phyloP scores from a whole-genome alignment of 179 eudicot species.

The Spinacia oleracea region DNA sequence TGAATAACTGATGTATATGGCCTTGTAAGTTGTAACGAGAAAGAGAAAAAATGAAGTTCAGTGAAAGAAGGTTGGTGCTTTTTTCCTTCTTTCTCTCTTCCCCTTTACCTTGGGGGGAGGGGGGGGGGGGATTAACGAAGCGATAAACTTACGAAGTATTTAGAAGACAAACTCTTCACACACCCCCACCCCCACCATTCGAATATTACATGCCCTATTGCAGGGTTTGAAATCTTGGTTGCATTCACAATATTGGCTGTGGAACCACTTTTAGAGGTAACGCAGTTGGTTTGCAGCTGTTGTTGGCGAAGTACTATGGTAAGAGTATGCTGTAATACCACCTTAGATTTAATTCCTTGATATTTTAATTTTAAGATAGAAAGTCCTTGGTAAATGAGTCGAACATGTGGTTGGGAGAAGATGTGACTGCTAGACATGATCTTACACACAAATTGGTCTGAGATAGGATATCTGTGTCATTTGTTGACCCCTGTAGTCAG shows the following conservation, averaged over 20 bases:
- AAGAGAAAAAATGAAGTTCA: not conserved
- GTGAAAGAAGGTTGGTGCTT: not conserved
- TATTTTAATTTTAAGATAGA: not conserved
- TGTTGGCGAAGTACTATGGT: not conserved
- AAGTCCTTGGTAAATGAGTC: not conserved
- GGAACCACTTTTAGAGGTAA: not conserved
- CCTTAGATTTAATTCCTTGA: not conserved
- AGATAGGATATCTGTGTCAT: not conserved
- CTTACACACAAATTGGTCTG: not conserved
- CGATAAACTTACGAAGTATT: not conserved
- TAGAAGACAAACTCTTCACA: too few relatives aligned
- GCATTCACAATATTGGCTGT: not conserved
- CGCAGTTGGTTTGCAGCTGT: not conserved
- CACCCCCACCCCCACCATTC: too few relatives aligned
- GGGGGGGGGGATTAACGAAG: not conserved
- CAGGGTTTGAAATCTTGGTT: not conserved
- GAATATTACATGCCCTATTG: not conserved
- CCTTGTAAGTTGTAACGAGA: not conserved
- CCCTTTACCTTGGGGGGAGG: not conserved
- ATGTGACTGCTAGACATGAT: not conserved
- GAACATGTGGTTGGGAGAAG: not conserved
- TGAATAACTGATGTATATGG: not conserved
- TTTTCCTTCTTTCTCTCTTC: not conserved
- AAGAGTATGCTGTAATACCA: not conserved
- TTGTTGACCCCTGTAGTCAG: not conserved